Conservation (phyloP, 495 filamentous ascomycete species). For the Aspergillus heteromorphus region DNA sequence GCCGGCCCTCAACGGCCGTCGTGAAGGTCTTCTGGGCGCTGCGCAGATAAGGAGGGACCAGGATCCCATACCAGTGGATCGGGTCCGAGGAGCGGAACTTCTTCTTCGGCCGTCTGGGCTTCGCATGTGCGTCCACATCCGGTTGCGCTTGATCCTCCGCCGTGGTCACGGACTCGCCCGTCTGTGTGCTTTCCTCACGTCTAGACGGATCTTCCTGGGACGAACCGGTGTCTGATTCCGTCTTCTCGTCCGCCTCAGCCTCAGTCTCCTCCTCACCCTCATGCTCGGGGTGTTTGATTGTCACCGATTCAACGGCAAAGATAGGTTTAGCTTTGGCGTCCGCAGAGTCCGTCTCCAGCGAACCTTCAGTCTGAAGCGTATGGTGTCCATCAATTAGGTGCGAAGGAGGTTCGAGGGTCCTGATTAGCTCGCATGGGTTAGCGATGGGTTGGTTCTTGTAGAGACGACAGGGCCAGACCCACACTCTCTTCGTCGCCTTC, state of each 20-base stretch:
- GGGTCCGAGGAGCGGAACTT: slow-evolving; percentile 47
- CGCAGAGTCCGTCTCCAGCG: not conserved
- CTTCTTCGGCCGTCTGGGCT: slow-evolving; percentile 14
- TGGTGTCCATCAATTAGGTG: slow-evolving; percentile 2
- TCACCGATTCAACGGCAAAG: slow-evolving; percentile 12
- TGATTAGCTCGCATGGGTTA: slow-evolving; percentile 8
- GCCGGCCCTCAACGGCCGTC: slow-evolving; percentile 25
- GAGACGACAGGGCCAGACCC: slow-evolving; percentile 5
- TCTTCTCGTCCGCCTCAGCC: slow-evolving; percentile 9
- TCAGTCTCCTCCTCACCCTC: too few relatives aligned
- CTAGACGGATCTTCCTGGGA: not conserved
- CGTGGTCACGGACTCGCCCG: not conserved
- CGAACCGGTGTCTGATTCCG: slow-evolving; percentile 1
- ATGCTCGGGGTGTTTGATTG: slow-evolving; percentile 1
- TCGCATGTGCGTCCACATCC: slow-evolving; percentile 1
- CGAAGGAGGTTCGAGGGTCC: slow-evolving; percentile 17
- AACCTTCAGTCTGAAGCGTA: not conserved
- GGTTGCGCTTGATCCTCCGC: not conserved
- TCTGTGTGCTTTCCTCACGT: not conserved
- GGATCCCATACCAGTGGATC: slow-evolving; percentile 64
- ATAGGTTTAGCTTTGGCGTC: slow-evolving; percentile 1
- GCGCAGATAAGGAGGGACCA: slow-evolving; percentile 56
- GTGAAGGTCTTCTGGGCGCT: slow-evolving; percentile 51
- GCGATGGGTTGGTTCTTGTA: slow-evolving; percentile 1
- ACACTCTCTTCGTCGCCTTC: slow-evolving; percentile 53